A percentile compares a stretch with the other conserved stretches of the same genome.
Evolutionary conservation across 805 yeast species (phyloP).

Genomic region (Cyberlindnera amylophila): DNA sequence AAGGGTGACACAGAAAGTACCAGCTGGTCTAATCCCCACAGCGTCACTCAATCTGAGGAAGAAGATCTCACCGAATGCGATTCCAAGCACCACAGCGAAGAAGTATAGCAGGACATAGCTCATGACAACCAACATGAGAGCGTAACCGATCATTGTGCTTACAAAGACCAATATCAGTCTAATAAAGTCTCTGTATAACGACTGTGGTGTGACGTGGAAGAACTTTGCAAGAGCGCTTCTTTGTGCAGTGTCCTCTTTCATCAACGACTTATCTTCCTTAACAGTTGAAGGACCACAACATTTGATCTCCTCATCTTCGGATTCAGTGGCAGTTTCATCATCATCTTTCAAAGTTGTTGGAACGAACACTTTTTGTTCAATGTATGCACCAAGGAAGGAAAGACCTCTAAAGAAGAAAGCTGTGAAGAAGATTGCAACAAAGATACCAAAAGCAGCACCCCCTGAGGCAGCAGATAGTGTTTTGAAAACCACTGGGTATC

Average conservation of each 20-base stretch:
- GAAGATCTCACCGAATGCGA: slow-evolving; percentile 65
- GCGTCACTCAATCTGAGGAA: slow-evolving; percentile 55
- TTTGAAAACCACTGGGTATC: slow-evolving; percentile 63
- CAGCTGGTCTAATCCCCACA: slow-evolving; percentile 30
- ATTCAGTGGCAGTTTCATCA: slow-evolving; percentile 7
- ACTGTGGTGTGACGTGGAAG: slow-evolving; percentile 33
- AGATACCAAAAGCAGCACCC: slow-evolving; percentile 72
- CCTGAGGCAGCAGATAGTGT: slow-evolving; percentile 47
- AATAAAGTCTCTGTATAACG: slow-evolving; percentile 47
- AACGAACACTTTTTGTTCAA: slow-evolving; percentile 58
- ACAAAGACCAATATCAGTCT: slow-evolving; percentile 54
- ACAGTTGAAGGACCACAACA: slow-evolving; percentile 9
- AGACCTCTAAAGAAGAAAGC: slow-evolving; percentile 59
- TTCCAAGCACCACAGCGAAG: slow-evolving; percentile 69
- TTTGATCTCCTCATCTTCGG: slow-evolving; percentile 7
- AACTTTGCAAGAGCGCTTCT: slow-evolving; percentile 30
- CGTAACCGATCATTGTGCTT: slow-evolving; percentile 65
- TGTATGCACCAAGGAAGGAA: slow-evolving; percentile 54
- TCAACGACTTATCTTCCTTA: not conserved
- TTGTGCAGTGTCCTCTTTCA: slow-evolving; percentile 4
- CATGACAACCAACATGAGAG: slow-evolving; percentile 79
- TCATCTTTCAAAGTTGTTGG: slow-evolving; percentile 5
- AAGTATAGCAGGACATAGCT: slow-evolving; percentile 61
- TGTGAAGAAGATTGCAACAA: slow-evolving; percentile 53
- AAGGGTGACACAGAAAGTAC: slow-evolving; percentile 19